phyloP scores from a whole-genome alignment of 805 yeast genomes.

The Metschnikowia vanudenii region DNA sequence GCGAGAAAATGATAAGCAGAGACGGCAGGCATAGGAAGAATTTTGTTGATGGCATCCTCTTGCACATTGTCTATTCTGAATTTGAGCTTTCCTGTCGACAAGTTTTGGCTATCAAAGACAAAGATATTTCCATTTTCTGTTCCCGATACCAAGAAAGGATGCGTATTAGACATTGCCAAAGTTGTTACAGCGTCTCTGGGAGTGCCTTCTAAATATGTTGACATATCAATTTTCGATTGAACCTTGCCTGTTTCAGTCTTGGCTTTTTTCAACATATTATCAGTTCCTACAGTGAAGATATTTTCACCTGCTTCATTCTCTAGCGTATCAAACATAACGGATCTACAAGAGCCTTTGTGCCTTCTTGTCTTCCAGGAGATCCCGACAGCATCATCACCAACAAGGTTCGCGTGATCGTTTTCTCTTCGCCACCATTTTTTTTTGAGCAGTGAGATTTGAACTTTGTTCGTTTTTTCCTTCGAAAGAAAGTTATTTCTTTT shows the following conservation, averaged over 20 bases:
- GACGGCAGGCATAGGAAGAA: conserved; percentile 64
- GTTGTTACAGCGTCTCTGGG: conserved; percentile 40
- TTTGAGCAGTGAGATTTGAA: conserved; percentile 30
- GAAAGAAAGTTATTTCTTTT: conserved; percentile 24
- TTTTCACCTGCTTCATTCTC: conserved; percentile 44
- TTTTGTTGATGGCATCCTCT: conserved; percentile 74
- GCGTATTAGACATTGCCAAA: conserved; percentile 44
- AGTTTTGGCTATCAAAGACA: conserved; percentile 58
- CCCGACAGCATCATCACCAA: conserved; percentile 30
- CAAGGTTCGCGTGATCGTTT: conserved; percentile 25
- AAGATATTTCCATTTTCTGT: conserved; percentile 67
- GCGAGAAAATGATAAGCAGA: conserved; percentile 79
- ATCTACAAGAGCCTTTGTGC: conserved; percentile 86
- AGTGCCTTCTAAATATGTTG: conserved; percentile 19
- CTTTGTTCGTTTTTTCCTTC: conserved; percentile 23
- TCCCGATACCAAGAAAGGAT: conserved; percentile 54
- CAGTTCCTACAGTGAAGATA: conserved; percentile 75
- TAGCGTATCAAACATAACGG: conserved; percentile 61
- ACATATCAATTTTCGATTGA: conserved; percentile 45
- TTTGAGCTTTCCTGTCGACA: conserved; percentile 40
- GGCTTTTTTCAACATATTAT: conserved; percentile 75
- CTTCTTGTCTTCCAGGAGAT: conserved; percentile 81
- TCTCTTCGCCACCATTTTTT: conserved; percentile 49
- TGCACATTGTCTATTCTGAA: conserved; percentile 57
- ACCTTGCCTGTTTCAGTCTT: conserved; percentile 73